These are phyloP conservation scores for Pisolithus albus DNA, from an alignment of 768 basidiomycete species.

Conservation along the genomic window DNA sequence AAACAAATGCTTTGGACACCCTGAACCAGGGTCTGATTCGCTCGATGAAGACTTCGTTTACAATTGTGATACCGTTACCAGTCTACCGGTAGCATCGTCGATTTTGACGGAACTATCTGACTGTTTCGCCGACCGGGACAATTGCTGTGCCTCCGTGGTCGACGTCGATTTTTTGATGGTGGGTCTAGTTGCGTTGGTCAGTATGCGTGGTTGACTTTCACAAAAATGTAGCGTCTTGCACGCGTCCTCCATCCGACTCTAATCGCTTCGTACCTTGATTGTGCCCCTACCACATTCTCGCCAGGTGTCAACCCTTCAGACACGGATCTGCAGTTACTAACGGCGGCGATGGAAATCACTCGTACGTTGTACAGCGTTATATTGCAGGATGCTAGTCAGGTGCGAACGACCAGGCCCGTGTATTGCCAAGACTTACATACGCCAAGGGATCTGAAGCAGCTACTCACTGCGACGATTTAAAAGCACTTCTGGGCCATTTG, in stretches of 20 bases:
- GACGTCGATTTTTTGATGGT: constrained; percentile 23
- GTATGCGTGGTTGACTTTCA: constrained; percentile 10
- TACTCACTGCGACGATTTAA: constrained; percentile 42
- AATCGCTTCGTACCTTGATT: constrained; percentile 80
- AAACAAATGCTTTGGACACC: constrained; percentile 21
- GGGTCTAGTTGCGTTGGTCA: constrained; percentile 12
- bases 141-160: constrained; percentile 9
- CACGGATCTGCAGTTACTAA: constrained; percentile 52
- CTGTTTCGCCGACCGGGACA: constrained; percentile 11
- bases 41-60: constrained; percentile 27
- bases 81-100: constrained; percentile 21
- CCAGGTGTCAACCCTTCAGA: constrained; percentile 54
- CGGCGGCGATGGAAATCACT: constrained; percentile 51
- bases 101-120: constrained; percentile 29
- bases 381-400: constrained; percentile 39
- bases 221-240: constrained; percentile 52
- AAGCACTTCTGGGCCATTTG: constrained; percentile 63
- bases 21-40: constrained; percentile 18
- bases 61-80: constrained; percentile 13
- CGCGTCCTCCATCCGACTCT: constrained; percentile 72
- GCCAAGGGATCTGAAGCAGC: constrained; percentile 18
- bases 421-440: constrained; percentile 3
- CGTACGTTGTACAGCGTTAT: constrained; percentile 54
- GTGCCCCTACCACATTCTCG: constrained; percentile 75
- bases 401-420: constrained; percentile 9